phyloP scores from a whole-genome alignment of 495 filamentous ascomycete genomes.

The Xylaria acuta region DNA sequence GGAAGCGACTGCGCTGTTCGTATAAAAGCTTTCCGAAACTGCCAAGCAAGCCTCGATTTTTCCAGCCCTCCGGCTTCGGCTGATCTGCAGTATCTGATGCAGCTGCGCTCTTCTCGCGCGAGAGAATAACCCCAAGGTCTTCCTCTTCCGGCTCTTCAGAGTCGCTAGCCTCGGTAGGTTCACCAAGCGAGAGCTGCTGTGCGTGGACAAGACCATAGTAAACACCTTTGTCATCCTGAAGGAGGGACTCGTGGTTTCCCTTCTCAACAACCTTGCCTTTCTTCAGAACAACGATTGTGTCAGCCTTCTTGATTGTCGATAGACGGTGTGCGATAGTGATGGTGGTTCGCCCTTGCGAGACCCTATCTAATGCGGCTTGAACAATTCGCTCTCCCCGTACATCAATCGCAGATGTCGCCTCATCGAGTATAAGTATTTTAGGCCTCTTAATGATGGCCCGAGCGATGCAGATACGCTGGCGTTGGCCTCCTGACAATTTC shows the following conservation, averaged over 20 bases:
- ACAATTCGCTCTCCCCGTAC: slow-evolving; percentile 70
- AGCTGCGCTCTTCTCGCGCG: slow-evolving; percentile 56
- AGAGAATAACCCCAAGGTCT: slow-evolving; percentile 47
- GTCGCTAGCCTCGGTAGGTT: slow-evolving; percentile 33
- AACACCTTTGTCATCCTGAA: slow-evolving; percentile 62
- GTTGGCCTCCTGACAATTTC: slow-evolving; percentile 64
- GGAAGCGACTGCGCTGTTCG: slow-evolving; percentile 49
- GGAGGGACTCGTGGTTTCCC: slow-evolving; percentile 73
- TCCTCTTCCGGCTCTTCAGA: slow-evolving; percentile 47
- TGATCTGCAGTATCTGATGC: slow-evolving; percentile 37
- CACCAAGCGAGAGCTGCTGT: slow-evolving; percentile 56
- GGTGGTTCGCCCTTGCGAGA: slow-evolving; percentile 72
- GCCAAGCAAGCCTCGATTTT: slow-evolving; percentile 45
- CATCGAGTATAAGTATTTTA: slow-evolving; percentile 82
- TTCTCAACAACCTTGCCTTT: slow-evolving; percentile 66
- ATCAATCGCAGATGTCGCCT: slow-evolving; percentile 85
- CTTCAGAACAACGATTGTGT: slow-evolving; percentile 72
- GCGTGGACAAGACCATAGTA: slow-evolving; percentile 63
- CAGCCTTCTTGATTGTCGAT: slow-evolving; percentile 72
- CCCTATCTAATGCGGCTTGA: slow-evolving; percentile 73
- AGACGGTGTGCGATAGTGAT: slow-evolving; percentile 79
- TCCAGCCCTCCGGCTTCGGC: slow-evolving; percentile 38
- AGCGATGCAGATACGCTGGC: slow-evolving; percentile 74
- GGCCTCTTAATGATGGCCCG: slow-evolving; percentile 74
- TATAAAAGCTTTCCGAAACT: slow-evolving; percentile 56